Percentiles rank a stretch among this genome's conserved stretches.
Conservation (phyloP, 441 rosid genomes). For the Melastoma candidum region DNA sequence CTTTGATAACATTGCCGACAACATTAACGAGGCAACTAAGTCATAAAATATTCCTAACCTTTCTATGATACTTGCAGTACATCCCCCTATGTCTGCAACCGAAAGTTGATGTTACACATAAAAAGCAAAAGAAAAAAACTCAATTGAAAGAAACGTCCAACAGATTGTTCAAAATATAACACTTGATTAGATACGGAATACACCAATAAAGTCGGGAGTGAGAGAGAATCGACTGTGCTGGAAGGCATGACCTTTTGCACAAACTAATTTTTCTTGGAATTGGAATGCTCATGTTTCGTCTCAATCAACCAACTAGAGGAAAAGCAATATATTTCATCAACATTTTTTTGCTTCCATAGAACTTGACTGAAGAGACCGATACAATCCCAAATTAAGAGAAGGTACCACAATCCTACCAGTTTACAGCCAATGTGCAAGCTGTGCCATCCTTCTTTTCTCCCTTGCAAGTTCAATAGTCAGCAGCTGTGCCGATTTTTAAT, state of each 20-base stretch:
- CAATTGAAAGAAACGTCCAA: not conserved
- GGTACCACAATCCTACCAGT: constrained; percentile 39
- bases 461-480: constrained; percentile 84
- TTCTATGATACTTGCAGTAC: constrained; percentile 65
- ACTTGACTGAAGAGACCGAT: not conserved
- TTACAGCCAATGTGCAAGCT: constrained; percentile 57
- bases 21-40: not conserved
- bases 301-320: too few species aligned
- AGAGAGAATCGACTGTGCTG: too few species aligned
- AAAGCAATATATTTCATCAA: too few species aligned
- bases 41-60: constrained; percentile 30
- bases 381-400: not conserved
- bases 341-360: too few species aligned
- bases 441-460: constrained; percentile 75
- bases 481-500: constrained; percentile 67
- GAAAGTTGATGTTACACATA: constrained; percentile 17
- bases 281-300: too few species aligned
- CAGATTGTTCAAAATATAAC: not conserved
- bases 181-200: too few species aligned
- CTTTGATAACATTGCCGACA: too few species aligned
- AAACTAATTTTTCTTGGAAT: too few species aligned
- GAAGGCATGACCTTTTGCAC: too few species aligned
- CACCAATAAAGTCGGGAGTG: too few species aligned
- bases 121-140: not conserved
- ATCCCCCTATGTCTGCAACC: constrained; percentile 62